Conservation (phyloP, 2,329 filamentous ascomycete species). For the Penicillium sp. region DNA sequence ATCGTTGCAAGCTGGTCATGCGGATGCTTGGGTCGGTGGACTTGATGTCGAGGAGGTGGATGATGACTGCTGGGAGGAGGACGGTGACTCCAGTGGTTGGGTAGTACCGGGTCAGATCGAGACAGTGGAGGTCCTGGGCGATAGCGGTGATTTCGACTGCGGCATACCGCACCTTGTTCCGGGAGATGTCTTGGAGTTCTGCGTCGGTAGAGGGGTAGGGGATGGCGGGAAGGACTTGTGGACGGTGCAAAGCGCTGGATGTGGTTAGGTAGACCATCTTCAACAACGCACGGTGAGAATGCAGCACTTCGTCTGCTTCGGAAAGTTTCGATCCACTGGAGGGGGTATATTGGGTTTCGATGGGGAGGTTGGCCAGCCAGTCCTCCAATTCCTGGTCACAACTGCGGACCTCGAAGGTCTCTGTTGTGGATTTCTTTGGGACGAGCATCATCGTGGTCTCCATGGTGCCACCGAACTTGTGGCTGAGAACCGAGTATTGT, state of each 20-base stretch:
- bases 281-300: constrained; percentile 75
- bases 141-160: constrained; percentile 83
- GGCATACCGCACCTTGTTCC: constrained; percentile 75
- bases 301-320: constrained; percentile 48
- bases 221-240: constrained; percentile 78
- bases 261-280: constrained; percentile 95
- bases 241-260: constrained; percentile 82
- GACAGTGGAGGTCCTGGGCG: constrained; percentile 68
- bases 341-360: constrained; percentile 67
- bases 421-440: constrained; percentile 81
- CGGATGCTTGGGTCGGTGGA: constrained; percentile 69
- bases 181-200: constrained; percentile 76
- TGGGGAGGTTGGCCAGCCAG: constrained; percentile 71
- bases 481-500: constrained; percentile 87
- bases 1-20: constrained; percentile 70
- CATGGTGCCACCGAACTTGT: constrained; percentile 67
- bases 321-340: constrained; percentile 56
- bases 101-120: constrained; percentile 71
- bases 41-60: constrained; percentile 89
- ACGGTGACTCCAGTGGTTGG: constrained; percentile 90
- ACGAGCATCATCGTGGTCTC: constrained; percentile 84
- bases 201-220: constrained; percentile 55
- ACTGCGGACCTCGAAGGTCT: constrained; percentile 70
- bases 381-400: constrained; percentile 75
- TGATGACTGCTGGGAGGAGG: constrained; percentile 86